Base-by-base conservation (phyloP, 768 basidiomycete species). In the Boletus reticuloceps region DNA sequence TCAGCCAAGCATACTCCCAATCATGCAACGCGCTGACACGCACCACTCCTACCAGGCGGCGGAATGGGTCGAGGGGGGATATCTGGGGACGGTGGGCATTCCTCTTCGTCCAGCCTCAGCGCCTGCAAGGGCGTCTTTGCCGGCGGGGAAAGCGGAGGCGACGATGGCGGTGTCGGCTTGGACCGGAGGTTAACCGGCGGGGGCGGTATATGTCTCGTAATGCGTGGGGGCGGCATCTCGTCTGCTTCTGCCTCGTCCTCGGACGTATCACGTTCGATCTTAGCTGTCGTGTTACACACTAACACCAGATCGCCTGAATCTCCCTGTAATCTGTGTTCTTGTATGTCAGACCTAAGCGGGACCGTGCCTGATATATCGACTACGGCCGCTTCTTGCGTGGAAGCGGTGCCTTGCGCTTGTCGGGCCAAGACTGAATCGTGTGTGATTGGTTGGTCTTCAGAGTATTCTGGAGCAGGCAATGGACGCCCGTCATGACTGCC, bases 111-210 rank as follows among this genome's bases (percentile, higher is more conserved):
- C 14, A 44, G 44, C 32, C 57, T 63, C 19, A 66, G 36, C 1
- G 51, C 41, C 11, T 59, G 59, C 5, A 55, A 12, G 4, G 54
- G 32, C 14, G 53, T 45, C 55, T 48, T 62, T 10, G 48, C 50
- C 1, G 67, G 61, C 8, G 68, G 54, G 13, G 61, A 55, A 10
- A 50, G 25, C 1, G 63, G 38, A 6, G 69, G 60, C 1, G 62
- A 61, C 1, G 54, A 39, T 4, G 65, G 60, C 7, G 60, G 44
- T 1, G 56, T 48, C 25, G 65, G 64, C 37, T 60, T 64, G 10
- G 70, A 63, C n/a, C 46, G 38, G 27, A 67, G 31, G 47, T 63
- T 66, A 22, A 66, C 66, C 0, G 74, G 74, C 19, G 74, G 70
- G 0, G 72, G 66, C 1, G 70, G 75, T 48, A 69, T 58, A 0